Conservation (phyloP, 2,329 filamentous ascomycete species). For the Leptoxyphium fumago region DNA sequence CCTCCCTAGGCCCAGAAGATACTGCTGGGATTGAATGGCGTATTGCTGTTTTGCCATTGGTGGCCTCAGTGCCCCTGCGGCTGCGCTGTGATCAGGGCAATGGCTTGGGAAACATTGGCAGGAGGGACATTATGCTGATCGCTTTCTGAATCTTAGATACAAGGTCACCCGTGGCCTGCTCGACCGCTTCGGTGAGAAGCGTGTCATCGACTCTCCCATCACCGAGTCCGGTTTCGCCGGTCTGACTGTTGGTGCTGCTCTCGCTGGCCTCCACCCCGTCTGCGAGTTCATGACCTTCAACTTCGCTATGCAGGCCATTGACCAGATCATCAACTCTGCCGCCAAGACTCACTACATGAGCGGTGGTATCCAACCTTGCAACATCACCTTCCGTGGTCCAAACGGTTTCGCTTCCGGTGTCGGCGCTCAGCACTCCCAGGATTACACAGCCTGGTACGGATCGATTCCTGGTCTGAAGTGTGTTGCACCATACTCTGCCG, state of each 20-base stretch:
- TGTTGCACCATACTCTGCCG: conserved; percentile 85
- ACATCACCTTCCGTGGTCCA: conserved; percentile 98
- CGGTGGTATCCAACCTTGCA: conserved; percentile 96
- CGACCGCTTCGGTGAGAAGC: conserved; percentile 92
- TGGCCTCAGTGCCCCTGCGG: not conserved
- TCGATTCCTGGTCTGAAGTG: conserved; percentile 97
- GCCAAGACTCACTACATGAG: conserved; percentile 99
- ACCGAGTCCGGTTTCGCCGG: conserved; percentile 93
- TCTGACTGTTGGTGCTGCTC: conserved; percentile 83
- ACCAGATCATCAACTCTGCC: conserved; percentile 97
- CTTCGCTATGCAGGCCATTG: conserved; percentile 99
- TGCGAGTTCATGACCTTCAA: conserved; percentile 99
- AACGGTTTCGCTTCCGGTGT: conserved; percentile 97
- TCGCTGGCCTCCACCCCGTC: conserved; percentile 86
- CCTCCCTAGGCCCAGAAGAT: too few species aligned
- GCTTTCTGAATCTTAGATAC: conserved; percentile 43
- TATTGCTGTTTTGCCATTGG: too few species aligned
- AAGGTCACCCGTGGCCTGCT: conserved; percentile 97
- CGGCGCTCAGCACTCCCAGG: conserved; percentile 94
- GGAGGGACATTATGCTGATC: conserved; percentile 1
- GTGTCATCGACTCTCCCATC: conserved; percentile 96
- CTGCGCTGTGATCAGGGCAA: not conserved
- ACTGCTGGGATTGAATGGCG: too few species aligned
- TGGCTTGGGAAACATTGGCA: not conserved
- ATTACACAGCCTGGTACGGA: conserved; percentile 97